phyloP scores from a whole-genome alignment of 2,329 filamentous ascomycete genomes.

The Phialemoniopsis sp. region DNA sequence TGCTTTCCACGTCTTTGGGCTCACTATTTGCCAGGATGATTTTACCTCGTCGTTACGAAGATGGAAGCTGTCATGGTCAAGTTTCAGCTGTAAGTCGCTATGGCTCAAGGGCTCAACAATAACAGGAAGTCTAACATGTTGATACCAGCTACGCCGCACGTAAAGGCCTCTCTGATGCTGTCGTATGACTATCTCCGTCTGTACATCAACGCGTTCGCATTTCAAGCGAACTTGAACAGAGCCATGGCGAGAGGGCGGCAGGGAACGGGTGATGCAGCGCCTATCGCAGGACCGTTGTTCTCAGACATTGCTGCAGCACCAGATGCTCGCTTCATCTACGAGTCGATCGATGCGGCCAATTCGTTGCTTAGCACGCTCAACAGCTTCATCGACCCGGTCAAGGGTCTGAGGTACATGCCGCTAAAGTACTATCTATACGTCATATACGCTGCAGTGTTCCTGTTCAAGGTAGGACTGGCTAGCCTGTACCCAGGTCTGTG shows the following conservation, averaged over 20 bases:
- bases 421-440: conserved; percentile 58
- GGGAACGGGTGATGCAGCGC: too few species aligned
- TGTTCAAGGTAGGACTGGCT: conserved; percentile 58
- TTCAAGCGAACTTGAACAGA: conserved; percentile 63
- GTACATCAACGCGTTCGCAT: conserved; percentile 73
- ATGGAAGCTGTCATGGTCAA: conserved; percentile 69
- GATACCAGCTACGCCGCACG: conserved; percentile 49
- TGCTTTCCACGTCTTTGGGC: too few species aligned
- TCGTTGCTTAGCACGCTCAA: conserved; percentile 56
- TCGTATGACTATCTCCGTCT: conserved; percentile 70
- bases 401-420: conserved; percentile 59
- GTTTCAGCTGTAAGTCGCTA: conserved; percentile 49
- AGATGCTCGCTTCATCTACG: conserved; percentile 63
- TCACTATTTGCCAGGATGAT: conserved; percentile 45
- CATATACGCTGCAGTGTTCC: conserved; percentile 61
- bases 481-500: conserved; percentile 53
- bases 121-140: background rate
- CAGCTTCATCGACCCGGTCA: conserved; percentile 53
- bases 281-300: conserved; percentile 32
- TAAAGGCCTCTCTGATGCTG: conserved; percentile 64
- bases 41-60: conserved; percentile 64
- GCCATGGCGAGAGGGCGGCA: conserved; percentile 32
- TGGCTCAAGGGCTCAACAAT: background rate
- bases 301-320: conserved; percentile 54
- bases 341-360: conserved; percentile 61